Conservation (phyloP, 1,139 yeast genomes). For the Nakaseomyces bracarensis region DNA sequence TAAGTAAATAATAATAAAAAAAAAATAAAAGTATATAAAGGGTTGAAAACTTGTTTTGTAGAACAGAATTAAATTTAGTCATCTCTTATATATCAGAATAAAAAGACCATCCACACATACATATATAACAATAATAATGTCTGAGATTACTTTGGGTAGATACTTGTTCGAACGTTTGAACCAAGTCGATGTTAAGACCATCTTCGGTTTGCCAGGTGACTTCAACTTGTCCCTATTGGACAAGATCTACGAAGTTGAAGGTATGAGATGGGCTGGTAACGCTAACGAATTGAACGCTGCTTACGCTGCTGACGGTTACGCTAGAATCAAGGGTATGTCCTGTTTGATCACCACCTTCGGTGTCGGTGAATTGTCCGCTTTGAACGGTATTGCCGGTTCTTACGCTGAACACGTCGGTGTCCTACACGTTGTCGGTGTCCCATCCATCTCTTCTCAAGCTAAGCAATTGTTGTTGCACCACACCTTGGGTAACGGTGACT, state of each 20-base stretch:
- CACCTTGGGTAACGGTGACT: conserved; percentile 79
- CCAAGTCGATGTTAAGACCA: conserved; percentile 45
- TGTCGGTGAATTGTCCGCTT: conserved; percentile 80
- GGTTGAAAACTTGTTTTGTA: not conserved
- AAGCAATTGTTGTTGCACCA: conserved; percentile 53
- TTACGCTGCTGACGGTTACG: conserved; percentile 65
- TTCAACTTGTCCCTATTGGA: conserved; percentile 59
- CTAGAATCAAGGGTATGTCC: conserved; percentile 55
- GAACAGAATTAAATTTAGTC: too few relatives aligned
- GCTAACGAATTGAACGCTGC: conserved; percentile 68
- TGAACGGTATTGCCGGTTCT: conserved; percentile 79
- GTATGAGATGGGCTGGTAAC: conserved; percentile 60
- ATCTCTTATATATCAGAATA: not conserved
- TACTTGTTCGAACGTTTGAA: conserved; percentile 55
- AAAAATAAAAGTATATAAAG: not conserved
- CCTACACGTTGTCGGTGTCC: conserved; percentile 76
- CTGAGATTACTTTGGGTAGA: conserved; percentile 46
- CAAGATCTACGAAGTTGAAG: conserved; percentile 52
- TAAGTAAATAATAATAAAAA: not conserved
- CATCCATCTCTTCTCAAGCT: conserved; percentile 55
- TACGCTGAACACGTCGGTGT: conserved; percentile 74
- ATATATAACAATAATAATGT: conserved; percentile 21
- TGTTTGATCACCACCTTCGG: conserved; percentile 65
- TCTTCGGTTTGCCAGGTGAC: conserved; percentile 65
- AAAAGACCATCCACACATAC: not conserved